A percentile compares a stretch with the other conserved stretches of the same genome.
These are phyloP conservation scores for Metarhizium humberi DNA, from an alignment of 2,329 filamentous ascomycete genomes.

Conservation along the genomic window DNA sequence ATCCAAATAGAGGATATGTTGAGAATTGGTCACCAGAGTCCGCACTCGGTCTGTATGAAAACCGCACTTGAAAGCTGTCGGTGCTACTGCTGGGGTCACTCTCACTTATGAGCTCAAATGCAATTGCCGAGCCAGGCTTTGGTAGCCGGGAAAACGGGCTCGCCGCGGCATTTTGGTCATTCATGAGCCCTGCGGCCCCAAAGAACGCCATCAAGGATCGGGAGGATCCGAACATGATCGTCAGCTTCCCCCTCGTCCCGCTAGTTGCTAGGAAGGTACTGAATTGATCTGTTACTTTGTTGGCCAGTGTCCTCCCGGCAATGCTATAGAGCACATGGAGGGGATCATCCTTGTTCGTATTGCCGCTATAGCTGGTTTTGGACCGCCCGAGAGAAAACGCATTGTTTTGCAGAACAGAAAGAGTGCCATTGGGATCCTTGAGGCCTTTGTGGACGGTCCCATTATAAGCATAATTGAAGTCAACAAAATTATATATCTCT, in stretches of 20 bases:
- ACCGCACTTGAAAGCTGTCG: slow-evolving; percentile 41
- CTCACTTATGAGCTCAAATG: slow-evolving; percentile 53
- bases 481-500: slow-evolving; percentile 44
- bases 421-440: slow-evolving; percentile 16
- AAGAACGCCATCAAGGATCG: slow-evolving; percentile 49
- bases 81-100: slow-evolving; percentile 8
- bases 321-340: slow-evolving; percentile 34
- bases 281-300: slow-evolving; percentile 33
- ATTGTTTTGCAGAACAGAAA: slow-evolving; percentile 46
- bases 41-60: slow-evolving; percentile 44
- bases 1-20: slow-evolving; percentile 31
- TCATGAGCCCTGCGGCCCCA: slow-evolving; percentile 36
- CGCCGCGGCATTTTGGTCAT: slow-evolving; percentile 40
- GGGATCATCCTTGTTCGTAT: slow-evolving; percentile 30
- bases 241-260: slow-evolving; percentile 36
- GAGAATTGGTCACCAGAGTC: slow-evolving; percentile 23
- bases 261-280: slow-evolving; percentile 26
- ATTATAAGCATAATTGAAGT: slow-evolving; percentile 45
- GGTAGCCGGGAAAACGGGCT: slow-evolving; percentile 33
- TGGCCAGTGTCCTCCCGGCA: slow-evolving; percentile 42
- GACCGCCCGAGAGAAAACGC: slow-evolving; percentile 59
- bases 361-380: slow-evolving; percentile 40
- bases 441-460: slow-evolving; percentile 31
- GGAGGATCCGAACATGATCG: slow-evolving; percentile 43
- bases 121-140: slow-evolving; percentile 64